Evolutionary conservation across 2,329 filamentous ascomycete genomes (phyloP), one percentile per base, ranked within the genome.

Genomic region (Massarina eburnea): DNA sequence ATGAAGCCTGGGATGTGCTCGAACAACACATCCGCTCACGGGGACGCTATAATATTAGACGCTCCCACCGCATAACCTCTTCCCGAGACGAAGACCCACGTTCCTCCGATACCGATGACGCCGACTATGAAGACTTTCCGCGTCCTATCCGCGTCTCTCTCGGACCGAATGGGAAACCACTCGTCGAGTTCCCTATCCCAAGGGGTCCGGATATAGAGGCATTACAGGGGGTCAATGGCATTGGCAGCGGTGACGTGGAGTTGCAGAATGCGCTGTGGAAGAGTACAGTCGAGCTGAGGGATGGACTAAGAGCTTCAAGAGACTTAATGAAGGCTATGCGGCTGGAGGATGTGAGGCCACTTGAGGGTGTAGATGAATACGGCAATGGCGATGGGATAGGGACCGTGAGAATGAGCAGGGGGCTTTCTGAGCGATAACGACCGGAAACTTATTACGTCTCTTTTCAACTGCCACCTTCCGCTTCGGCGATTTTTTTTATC

Each of bases 1-100:
- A 70, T 48, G 63, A 67, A 17, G 57, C 66, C 8, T 70, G 66
- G 66, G 66, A 69, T 17, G 45, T 35, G 1, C 61, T 67, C 27
- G 66, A 68, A 21, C 58, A 58, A 2, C 39, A 54, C 2, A 53
- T 48, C 3, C 39, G 58, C n/a, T 44, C 48, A 24, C 54, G 54
- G 39, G 48, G 37, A 14, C 39, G 48, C 1, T 46, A 55, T n/a
- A 44, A 20, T 2, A 24, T 26, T 15, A 12, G 12, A 14, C 10
- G 18, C 27, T 10, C 53, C 8, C 29, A 48, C 15, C 55, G 59
- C 15, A 54, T 57, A 37, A 51, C 45, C 8, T 55, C 55, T n/a
- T 55, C 43, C n/a, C 37, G 46, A 32, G 51, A 67, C 46, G 45
- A 62, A 5, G 48, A 52, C 8, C 43, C 51, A 1, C 44, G 30